Conservation (phyloP, 306 rosid species). For the Benincasa hispida region DNA sequence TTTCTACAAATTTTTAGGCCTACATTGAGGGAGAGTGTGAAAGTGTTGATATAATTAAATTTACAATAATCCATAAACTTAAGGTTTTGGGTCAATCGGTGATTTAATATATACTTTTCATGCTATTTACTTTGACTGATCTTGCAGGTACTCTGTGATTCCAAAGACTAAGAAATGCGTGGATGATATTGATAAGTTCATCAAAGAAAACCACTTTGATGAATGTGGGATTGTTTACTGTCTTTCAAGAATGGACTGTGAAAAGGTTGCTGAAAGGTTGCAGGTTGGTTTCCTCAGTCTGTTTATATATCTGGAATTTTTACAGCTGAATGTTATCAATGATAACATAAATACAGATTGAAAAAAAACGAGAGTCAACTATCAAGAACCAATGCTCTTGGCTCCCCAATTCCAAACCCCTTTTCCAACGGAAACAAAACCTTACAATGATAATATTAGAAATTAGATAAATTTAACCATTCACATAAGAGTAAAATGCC, state of each 20-base stretch:
- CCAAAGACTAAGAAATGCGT: slow-evolving; percentile 85
- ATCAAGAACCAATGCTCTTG: background rate
- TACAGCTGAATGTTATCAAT: background rate
- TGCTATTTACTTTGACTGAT: background rate
- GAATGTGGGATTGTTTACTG: slow-evolving; percentile 96
- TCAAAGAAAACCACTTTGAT: slow-evolving; percentile 71
- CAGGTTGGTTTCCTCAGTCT: slow-evolving; percentile 48
- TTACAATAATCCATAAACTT: no score
- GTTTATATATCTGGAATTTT: background rate
- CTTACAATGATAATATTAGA: background rate
- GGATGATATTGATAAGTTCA: slow-evolving; percentile 85
- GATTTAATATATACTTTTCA: background rate
- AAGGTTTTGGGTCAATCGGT: no score
- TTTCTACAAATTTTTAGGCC: no score
- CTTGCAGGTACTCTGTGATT: slow-evolving; percentile 70
- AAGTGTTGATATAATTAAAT: no score
- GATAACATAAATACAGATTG: background rate
- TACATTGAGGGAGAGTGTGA: no score
- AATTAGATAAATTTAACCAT: background rate
- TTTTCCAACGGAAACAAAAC: background rate
- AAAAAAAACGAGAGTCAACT: background rate
- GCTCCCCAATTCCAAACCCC: background rate
- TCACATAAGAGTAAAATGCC: background rate
- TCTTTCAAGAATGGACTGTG: slow-evolving; percentile 98
- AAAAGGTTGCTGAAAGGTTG: slow-evolving; percentile 83